Evolutionary conservation across 768 basidiomycete genomes (phyloP).

Genomic region (Russula griseocarnosa): DNA sequence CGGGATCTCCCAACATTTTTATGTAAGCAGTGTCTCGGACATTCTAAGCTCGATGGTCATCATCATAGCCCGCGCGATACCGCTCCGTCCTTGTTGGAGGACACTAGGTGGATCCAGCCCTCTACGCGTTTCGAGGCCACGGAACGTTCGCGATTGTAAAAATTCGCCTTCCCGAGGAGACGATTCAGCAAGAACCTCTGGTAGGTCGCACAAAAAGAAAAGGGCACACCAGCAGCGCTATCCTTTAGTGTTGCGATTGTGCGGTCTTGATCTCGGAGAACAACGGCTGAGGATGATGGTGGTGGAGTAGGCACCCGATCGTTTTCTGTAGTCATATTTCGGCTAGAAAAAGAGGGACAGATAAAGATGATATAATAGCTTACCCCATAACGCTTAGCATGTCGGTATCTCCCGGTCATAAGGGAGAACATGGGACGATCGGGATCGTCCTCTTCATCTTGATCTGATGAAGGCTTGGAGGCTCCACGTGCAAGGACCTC

Average conservation of each 20-base stretch:
- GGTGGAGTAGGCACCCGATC: constrained; percentile 22
- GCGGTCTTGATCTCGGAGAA: constrained; percentile 58
- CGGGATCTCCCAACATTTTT: background rate
- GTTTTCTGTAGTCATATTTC: constrained; percentile 35
- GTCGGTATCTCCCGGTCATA: constrained; percentile 79
- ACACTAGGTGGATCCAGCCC: constrained; percentile 77
- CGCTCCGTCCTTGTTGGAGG: constrained; percentile 85
- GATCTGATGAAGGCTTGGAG: constrained; percentile 29
- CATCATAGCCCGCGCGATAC: constrained; percentile 82
- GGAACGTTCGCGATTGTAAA: constrained; percentile 68
- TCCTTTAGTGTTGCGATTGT: constrained; percentile 52
- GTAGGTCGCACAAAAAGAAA: constrained; percentile 6
- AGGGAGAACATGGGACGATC: constrained; percentile 84
- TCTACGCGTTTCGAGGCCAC: constrained; percentile 72
- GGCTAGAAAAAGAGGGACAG: background rate
- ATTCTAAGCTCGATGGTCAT: constrained; percentile 36
- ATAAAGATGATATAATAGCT: background rate
- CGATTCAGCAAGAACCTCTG: background rate
- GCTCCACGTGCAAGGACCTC: constrained; percentile 27
- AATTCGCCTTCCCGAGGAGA: constrained; percentile 52
- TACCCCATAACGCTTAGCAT: background rate
- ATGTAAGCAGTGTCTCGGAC: background rate
- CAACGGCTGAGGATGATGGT: constrained; percentile 42
- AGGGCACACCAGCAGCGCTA: constrained; percentile 63
- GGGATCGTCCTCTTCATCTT: constrained; percentile 46